These are phyloP conservation scores for Vaccinium vitisidaea DNA, from an alignment of 148 eudicot genomes.

Conservation along the genomic window DNA sequence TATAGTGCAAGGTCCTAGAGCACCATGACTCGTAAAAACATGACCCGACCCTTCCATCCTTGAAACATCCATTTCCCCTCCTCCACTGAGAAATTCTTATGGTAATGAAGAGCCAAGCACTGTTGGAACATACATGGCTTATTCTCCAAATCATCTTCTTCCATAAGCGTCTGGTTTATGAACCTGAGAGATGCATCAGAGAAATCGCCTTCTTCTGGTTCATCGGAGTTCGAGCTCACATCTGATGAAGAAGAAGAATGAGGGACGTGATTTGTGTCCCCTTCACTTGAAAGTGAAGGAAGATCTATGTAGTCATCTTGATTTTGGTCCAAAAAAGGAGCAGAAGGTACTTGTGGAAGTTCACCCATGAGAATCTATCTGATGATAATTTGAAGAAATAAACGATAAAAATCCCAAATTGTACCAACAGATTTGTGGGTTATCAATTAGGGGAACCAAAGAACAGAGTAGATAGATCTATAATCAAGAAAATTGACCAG, in stretches of 20 bases:
- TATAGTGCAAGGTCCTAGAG: background rate
- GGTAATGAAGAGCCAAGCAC: conserved; percentile 40
- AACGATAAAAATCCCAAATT: background rate
- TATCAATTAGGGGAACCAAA: too few relatives aligned
- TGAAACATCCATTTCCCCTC: conserved; percentile 62
- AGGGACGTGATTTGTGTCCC: background rate
- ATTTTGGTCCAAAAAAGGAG: conserved; percentile 10
- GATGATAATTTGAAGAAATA: background rate
- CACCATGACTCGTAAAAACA: conserved; percentile 4
- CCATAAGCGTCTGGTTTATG: conserved; percentile 53
- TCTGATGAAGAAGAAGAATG: background rate
- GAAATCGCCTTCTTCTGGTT: conserved; percentile 20
- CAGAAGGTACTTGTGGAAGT: conserved; percentile 20
- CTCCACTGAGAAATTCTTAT: conserved; percentile 56
- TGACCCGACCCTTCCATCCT: conserved; percentile 74
- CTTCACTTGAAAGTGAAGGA: conserved; percentile 7
- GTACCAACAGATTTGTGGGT: background rate
- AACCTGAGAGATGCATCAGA: conserved; percentile 49
- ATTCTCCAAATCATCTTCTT: conserved; percentile 20
- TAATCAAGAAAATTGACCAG: too few relatives aligned
- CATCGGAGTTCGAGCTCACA: conserved; percentile 10
- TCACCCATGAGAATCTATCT: background rate
- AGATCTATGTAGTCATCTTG: conserved; percentile 17
- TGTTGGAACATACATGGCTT: conserved; percentile 39
- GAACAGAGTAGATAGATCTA: too few relatives aligned